Evolutionary conservation across 208 protist genomes (phyloP), one percentile per base, ranked within the genome.

Genomic region (Trypanosoma congolense): DNA sequence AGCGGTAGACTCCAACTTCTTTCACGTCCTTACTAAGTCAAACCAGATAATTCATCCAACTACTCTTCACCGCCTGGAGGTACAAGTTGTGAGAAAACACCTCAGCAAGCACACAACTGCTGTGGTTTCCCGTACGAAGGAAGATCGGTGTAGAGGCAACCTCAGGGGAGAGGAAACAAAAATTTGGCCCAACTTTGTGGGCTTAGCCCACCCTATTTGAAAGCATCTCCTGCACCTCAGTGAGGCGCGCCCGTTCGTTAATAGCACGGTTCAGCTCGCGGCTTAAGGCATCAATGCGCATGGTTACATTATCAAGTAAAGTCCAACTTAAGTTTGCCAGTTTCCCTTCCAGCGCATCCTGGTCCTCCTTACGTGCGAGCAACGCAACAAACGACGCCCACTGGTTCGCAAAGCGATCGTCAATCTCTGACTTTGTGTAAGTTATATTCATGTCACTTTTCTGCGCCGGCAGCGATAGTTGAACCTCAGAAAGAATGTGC

Each of bases 391-490:
- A 65, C 2, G 81, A 86, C 2, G 58, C 61, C 82, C 80, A 90
- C 35, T 90, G 75, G 56, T 70, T 84, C 61, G 85, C 77, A 45
- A 92, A 63, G 25, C 85, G 78, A 50, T 74, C 72, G 50, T 93
- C 85, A 14, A 92, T 47, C 56, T 83, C 48, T 5, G 61, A 28
- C 31, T 62, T 66, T 9, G 52, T 65, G 57, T 83, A 85, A 49
- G 38, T 65, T 12, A 41, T 21, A 5, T 51, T 10, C 2, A 28
- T 4, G 30, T 41, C 44, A 18, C 35, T 21, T 14, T 36, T 55
- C 26, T 55, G 30, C 1, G 35, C 25, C 18, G 24, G 18, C 26
- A 46, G 14, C 16, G 4, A 6, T 36, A 60, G 12, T 35, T 54
- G 19, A 16, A 56, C 24, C 24, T 49, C 19, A 14, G 22, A 5